Evolutionary conservation across 176 grass and related monocot genomes (phyloP).

Genomic region (Dactylis glomerata): DNA sequence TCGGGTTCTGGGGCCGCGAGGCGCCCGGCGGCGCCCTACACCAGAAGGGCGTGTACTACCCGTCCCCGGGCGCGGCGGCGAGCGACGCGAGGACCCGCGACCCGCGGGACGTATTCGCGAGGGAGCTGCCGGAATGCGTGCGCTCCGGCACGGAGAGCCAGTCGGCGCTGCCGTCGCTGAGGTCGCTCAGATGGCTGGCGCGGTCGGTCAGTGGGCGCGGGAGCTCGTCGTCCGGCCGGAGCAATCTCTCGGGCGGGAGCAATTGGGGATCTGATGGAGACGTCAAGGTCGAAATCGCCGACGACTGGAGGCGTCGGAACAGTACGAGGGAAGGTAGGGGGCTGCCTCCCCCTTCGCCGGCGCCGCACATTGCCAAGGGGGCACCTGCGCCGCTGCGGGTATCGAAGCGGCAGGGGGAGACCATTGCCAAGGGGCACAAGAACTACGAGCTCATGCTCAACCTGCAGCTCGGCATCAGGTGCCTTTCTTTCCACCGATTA

Average conservation of each 20-base stretch:
- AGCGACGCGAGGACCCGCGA: conserved; percentile 47
- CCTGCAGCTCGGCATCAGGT: conserved; percentile 96
- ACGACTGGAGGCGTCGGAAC: conserved; percentile 45
- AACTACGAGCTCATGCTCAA: conserved; percentile 99
- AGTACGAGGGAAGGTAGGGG: conserved; percentile 37
- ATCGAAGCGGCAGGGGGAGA: conserved; percentile 59
- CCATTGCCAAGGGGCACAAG: conserved; percentile 89
- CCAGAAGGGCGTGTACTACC: conserved; percentile 83
- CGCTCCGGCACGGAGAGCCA: conserved; percentile 46
- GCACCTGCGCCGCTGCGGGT: conserved; percentile 19
- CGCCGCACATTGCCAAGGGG: background rate
- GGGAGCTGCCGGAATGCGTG: conserved; percentile 56
- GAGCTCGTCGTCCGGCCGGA: conserved; percentile 30
- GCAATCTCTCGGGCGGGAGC: conserved; percentile 39
- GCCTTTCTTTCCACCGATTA: background rate
- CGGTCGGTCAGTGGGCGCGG: conserved; percentile 32
- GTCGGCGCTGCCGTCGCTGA: conserved; percentile 64
- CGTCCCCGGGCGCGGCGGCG: conserved; percentile 40
- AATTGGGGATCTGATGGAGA: conserved; percentile 45
- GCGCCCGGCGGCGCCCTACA: conserved; percentile 40
- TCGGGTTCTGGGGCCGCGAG: conserved; percentile 68
- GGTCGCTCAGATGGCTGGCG: conserved; percentile 63
- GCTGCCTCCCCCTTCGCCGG: conserved; percentile 1
- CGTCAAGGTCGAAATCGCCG: conserved; percentile 35
- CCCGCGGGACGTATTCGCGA: conserved; percentile 68